A percentile compares a stretch with the other conserved stretches of the same genome.
Conservation (phyloP, 2,329 filamentous ascomycete genomes). For the Aspergillus calidoustus region DNA sequence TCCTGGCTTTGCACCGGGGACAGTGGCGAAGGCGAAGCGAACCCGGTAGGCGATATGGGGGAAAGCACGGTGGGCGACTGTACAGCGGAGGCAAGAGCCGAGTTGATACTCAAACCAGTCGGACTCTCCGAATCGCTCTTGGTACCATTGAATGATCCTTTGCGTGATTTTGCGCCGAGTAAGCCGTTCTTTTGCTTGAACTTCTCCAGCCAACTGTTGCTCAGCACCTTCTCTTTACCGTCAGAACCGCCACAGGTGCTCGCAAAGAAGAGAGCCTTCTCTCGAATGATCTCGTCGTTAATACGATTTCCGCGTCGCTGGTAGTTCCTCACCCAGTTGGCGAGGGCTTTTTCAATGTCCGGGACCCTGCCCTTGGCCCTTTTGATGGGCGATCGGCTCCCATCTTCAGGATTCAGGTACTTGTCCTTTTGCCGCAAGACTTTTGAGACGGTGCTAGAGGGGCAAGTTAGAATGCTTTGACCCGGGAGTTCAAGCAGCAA, state of each 20-base stretch:
- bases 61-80: constrained; percentile 71
- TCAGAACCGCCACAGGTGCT: constrained; percentile 73
- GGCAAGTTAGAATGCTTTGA: constrained; percentile 18
- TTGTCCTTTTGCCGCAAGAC: constrained; percentile 93
- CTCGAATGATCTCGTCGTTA: constrained; percentile 79
- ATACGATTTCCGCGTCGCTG: constrained; percentile 75
- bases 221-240: constrained; percentile 71
- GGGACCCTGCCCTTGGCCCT: constrained; percentile 82
- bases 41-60: constrained; percentile 70
- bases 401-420: constrained; percentile 82
- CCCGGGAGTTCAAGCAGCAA: constrained; percentile 13
- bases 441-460: constrained; percentile 91
- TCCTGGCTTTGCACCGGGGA: constrained; percentile 74
- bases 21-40: constrained; percentile 70
- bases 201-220: constrained; percentile 83
- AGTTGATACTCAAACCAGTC: constrained; percentile 61
- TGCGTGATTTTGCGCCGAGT: constrained; percentile 58
- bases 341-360: constrained; percentile 88
- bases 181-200: constrained; percentile 89
- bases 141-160: constrained; percentile 49
- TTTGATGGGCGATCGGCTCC: constrained; percentile 78
- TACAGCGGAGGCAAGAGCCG: constrained; percentile 59
- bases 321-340: constrained; percentile 83
- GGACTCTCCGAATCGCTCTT: constrained; percentile 71
- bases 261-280: constrained; percentile 82